Evolutionary conservation across 192 early-diverging fungal species (phyloP).

Genomic region (Gamsiella multidivaricata): DNA sequence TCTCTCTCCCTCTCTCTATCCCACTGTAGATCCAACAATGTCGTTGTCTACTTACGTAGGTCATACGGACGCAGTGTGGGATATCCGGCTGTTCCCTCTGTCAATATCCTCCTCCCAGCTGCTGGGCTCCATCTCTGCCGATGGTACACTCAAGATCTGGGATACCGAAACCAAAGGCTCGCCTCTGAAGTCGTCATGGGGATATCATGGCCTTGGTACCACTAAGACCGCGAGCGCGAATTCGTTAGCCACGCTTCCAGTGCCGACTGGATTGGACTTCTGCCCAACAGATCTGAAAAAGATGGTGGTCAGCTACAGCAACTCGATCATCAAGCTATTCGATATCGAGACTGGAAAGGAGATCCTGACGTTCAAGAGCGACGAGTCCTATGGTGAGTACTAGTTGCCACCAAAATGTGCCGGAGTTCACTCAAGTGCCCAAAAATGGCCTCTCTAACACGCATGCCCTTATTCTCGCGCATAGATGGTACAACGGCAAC

Average conservation of each 20-base stretch:
- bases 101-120: constrained; percentile 58
- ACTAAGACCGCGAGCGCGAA: not conserved
- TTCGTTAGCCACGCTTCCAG: constrained; percentile 6
- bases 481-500: constrained; percentile 70
- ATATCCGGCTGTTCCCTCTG: constrained; percentile 74
- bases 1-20: not conserved
- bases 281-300: constrained; percentile 65
- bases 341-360: constrained; percentile 81
- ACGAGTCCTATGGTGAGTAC: constrained; percentile 71
- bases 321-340: constrained; percentile 74
- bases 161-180: constrained; percentile 62
- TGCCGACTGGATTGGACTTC: constrained; percentile 80
- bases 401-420: not conserved
- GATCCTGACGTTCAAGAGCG: constrained; percentile 64
- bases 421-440: too few species aligned
- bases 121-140: constrained; percentile 80
- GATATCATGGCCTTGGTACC: constrained; percentile 48
- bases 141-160: constrained; percentile 87
- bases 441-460: not conserved
- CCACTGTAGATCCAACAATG: constrained; percentile 58
- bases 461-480: constrained; percentile 4
- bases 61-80: constrained; percentile 91
- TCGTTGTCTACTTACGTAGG: constrained; percentile 74
- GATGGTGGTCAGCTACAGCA: constrained; percentile 72
- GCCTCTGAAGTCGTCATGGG: constrained; percentile 62